Evolutionary conservation across 768 basidiomycete genomes (phyloP), one percentile per base, ranked within the genome.

Genomic region (Kwoniella europaea): DNA sequence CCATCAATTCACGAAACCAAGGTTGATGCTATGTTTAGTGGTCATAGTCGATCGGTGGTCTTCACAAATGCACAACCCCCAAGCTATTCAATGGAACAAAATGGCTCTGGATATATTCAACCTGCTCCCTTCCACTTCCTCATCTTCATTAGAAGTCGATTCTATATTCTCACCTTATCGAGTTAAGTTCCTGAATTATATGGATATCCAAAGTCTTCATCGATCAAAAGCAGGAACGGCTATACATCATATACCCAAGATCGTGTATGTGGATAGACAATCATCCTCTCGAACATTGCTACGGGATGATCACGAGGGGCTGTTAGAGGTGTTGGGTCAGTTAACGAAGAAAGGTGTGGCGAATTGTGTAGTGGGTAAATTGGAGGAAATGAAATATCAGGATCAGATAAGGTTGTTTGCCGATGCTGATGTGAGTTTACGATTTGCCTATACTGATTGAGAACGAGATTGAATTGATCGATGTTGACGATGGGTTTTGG

Each of bases 301-400:
- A 29, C 27, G 7, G 7, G 65, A 27, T 18, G 24, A 15, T 43
- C 65, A 92, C 72, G 82, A 84, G 0, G 82, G 74, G 10, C 81
- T 92, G 50, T 88, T 91, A 2, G 64, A 55, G 0, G 67, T 76
- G 0, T 63, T 84, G n/a, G 56, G 86, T 61, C 87, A 85, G 57
- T 83, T 92, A 55, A 77, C 70, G 50, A 81, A 89, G 89, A 82
- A 82, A 91, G 66, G 86, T 88, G 20, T 12, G 22, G 69, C 57
- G 5, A 57, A 54, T 3, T 20, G 52, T 9, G 58, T 53, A 20
- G 44, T 54, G n/a, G 66, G 52, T 27, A 66, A 52, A 16, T 35
- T 80, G 55, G 73, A 73, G 61, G 70, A 70, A 15, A 64, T 79
- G 68, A 41, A 55, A 3, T 64, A 71, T 24, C 66, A 71, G 18